These are phyloP conservation scores for Adansonia gregorii DNA, from an alignment of 441 rosid species.

Conservation along the genomic window DNA sequence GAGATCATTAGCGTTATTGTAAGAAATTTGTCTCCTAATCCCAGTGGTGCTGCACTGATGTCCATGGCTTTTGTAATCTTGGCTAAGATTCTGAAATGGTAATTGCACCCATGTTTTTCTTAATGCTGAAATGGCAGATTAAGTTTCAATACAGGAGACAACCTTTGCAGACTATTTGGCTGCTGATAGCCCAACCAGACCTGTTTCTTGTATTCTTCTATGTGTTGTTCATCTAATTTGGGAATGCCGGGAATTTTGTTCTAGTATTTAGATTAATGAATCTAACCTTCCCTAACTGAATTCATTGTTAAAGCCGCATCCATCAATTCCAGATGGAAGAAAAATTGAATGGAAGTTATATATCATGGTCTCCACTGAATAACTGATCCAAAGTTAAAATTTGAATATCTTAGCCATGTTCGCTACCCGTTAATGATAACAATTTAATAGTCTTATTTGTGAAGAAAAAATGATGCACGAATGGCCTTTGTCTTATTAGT, in stretches of 20 bases:
- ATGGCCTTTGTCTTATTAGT: slow-evolving; percentile 2
- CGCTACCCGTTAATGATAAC: not conserved
- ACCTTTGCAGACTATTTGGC: not conserved
- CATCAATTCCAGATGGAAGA: slow-evolving; percentile 9
- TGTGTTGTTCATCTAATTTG: not conserved
- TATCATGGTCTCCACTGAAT: not conserved
- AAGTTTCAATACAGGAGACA: not conserved
- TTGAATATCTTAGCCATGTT: not conserved
- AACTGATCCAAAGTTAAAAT: slow-evolving; percentile 10
- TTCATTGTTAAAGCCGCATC: slow-evolving; percentile 3
- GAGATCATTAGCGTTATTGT: slow-evolving; percentile 72
- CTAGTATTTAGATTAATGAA: not conserved
- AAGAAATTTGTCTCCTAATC: slow-evolving; percentile 58
- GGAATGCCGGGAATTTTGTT: slow-evolving; percentile 5
- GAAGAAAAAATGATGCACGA: not conserved
- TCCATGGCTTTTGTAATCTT: slow-evolving; percentile 78
- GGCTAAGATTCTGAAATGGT: slow-evolving; percentile 82
- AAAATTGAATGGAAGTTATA: slow-evolving; percentile 13
- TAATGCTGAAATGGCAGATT: slow-evolving; percentile 5
- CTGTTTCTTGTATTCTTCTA: not conserved
- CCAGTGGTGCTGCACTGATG: slow-evolving; percentile 67
- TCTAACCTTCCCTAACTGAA: not conserved
- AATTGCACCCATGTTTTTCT: slow-evolving; percentile 27
- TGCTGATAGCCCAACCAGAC: slow-evolving; percentile 3
- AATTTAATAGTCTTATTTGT: not conserved